These are phyloP conservation scores for Kodamaea jinghongensis DNA, from an alignment of 805 yeast genomes.

Conservation along the genomic window DNA sequence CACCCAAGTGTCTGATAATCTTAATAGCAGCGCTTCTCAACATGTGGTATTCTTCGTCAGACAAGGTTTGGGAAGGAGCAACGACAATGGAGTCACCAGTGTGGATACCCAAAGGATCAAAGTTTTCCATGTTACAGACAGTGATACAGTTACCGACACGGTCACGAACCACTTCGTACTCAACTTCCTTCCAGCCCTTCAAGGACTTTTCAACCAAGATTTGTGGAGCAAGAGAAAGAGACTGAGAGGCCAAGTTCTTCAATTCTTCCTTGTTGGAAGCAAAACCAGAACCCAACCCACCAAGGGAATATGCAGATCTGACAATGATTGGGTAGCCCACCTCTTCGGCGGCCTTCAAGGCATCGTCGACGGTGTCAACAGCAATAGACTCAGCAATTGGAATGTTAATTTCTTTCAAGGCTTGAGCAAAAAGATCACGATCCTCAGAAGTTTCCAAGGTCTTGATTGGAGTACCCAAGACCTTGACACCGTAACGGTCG, in stretches of 20 bases:
- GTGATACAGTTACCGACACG: conserved; percentile 96
- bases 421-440: conserved; percentile 93
- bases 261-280: conserved; percentile 83
- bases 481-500: conserved; percentile 87
- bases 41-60: conserved; percentile 98
- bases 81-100: conserved; percentile 99
- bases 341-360: conserved; percentile 79
- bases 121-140: conserved; percentile 98
- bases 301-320: conserved; percentile 95
- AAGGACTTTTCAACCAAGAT: conserved; percentile 93
- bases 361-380: conserved; percentile 89
- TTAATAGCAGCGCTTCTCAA: conserved; percentile 96
- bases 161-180: conserved; percentile 97
- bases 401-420: conserved; percentile 89
- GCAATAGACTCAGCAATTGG: conserved; percentile 98
- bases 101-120: conserved; percentile 96
- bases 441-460: conserved; percentile 97
- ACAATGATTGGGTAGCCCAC: conserved; percentile 97
- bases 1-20: conserved; percentile 96
- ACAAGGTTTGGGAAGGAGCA: conserved; percentile 96
- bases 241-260: conserved; percentile 83
- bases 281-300: conserved; percentile 97
- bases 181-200: conserved; percentile 99
- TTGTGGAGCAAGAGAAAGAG: conserved; percentile 89
- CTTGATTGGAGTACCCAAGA: conserved; percentile 94